A percentile compares a stretch with the other conserved stretches of the same genome.
These are phyloP conservation scores for Aureobasidium sp. DNA, from an alignment of 2,329 filamentous ascomycete genomes.

Conservation along the genomic window DNA sequence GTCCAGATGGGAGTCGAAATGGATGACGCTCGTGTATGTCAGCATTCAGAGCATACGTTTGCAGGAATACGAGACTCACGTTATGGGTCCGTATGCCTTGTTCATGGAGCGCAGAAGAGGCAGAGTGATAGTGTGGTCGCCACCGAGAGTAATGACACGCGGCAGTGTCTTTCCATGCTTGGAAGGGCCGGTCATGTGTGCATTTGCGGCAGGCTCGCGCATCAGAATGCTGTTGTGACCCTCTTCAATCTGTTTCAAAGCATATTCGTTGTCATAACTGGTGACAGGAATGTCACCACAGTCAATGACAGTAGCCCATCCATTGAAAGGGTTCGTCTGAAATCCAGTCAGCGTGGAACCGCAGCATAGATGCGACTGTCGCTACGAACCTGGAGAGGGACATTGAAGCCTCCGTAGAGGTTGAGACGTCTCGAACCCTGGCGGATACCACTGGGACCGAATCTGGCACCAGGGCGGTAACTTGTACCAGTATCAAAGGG, in stretches of 20 bases:
- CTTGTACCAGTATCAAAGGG: conserved; percentile 7
- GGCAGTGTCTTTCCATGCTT: conserved; percentile 69
- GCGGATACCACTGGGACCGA: conserved; percentile 75
- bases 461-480: conserved; percentile 74
- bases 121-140: conserved; percentile 55
- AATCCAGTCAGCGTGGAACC: conserved; percentile 40
- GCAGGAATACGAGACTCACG: conserved; percentile 12
- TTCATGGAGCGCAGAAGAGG: conserved; percentile 49
- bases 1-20: conserved; percentile 55
- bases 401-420: conserved; percentile 83
- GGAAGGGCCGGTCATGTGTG: conserved; percentile 57
- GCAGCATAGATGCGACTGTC: conserved; percentile 59
- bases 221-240: conserved; percentile 70
- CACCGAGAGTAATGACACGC: conserved; percentile 65
- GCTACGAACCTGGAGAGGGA: conserved; percentile 54
- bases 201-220: conserved; percentile 60
- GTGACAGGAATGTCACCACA: conserved; percentile 81
- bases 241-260: conserved; percentile 76
- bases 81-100: conserved; percentile 60
- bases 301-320: conserved; percentile 71
- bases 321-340: conserved; percentile 70
- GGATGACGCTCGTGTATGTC: conserved; percentile 37
- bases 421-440: conserved; percentile 80
- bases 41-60: not conserved
- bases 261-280: conserved; percentile 78